phyloP scores from a whole-genome alignment of 2,329 filamentous ascomycete genomes.

The Stachybotrys echinatus region DNA sequence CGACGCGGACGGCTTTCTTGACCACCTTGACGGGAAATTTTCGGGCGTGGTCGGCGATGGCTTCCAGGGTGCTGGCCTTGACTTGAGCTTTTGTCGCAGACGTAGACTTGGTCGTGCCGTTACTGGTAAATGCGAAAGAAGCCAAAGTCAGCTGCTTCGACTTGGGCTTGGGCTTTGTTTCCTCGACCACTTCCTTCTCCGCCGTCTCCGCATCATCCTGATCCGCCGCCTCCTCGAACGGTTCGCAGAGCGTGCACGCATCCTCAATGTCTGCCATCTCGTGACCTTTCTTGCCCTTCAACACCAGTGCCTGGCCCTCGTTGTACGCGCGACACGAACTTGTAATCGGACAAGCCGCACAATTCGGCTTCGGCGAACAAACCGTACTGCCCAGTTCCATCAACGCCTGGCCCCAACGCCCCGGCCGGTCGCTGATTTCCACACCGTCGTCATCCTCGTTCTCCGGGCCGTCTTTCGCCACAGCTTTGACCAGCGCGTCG shows the following conservation, averaged over 20 bases:
- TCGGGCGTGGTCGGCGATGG: constrained; percentile 37
- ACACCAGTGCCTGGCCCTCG: constrained; percentile 35
- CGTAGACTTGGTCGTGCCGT: constrained; percentile 2
- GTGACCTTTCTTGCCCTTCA: constrained; percentile 1
- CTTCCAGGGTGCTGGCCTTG: constrained; percentile 19
- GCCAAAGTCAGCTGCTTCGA: constrained; percentile 26
- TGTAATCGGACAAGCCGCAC: constrained; percentile 44
- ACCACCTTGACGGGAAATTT: constrained; percentile 45
- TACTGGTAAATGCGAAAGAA: constrained; percentile 23
- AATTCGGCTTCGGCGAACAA: constrained; percentile 55
- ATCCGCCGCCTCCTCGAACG: constrained; percentile 31
- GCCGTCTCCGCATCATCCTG: constrained; percentile 13
- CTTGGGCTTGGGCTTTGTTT: constrained; percentile 8
- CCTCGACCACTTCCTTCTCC: constrained; percentile 1
- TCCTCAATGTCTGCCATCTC: constrained; percentile 43
- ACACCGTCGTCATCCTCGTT: constrained; percentile 12
- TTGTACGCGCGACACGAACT: constrained; percentile 45
- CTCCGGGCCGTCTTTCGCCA: constrained; percentile 32
- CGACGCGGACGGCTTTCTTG: constrained; percentile 47
- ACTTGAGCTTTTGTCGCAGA: constrained; percentile 6
- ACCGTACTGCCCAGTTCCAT: constrained; percentile 63
- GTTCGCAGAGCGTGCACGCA: constrained; percentile 40
- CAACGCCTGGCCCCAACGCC: constrained; percentile 58
- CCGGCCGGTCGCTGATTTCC: constrained; percentile 43
- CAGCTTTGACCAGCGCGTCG: constrained; percentile 46